Conservation (phyloP, 1,284 basidiomycete species). For the Neotropicomus parvogracilis region DNA sequence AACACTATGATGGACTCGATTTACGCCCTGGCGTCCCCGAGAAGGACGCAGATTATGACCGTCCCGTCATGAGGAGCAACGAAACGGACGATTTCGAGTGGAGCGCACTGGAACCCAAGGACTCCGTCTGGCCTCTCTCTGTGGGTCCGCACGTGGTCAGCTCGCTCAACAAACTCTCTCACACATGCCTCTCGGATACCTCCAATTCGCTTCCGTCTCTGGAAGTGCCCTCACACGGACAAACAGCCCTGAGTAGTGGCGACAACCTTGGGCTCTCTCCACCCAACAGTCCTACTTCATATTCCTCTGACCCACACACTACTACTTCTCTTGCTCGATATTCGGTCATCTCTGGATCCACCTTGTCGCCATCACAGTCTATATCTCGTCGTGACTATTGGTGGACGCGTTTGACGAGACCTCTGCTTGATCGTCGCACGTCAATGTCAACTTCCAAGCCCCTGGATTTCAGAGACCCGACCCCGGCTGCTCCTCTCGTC, state of each 20-base stretch:
- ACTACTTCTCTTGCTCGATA: slow-evolving; percentile 9
- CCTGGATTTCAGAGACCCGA: slow-evolving; percentile 68
- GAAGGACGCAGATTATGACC: slow-evolving; percentile 22
- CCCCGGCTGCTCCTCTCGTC: slow-evolving; percentile 58
- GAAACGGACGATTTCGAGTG: slow-evolving; percentile 26
- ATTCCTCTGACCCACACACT: slow-evolving; percentile 12
- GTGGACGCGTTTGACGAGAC: slow-evolving; percentile 45
- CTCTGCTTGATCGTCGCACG: slow-evolving; percentile 40
- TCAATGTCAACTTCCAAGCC: slow-evolving; percentile 44
- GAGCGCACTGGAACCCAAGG: slow-evolving; percentile 26
- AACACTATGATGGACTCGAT: slow-evolving; percentile 20
- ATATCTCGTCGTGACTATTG: slow-evolving; percentile 43
- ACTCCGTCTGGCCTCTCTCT: slow-evolving; percentile 26
- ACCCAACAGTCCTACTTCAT: slow-evolving; percentile 17
- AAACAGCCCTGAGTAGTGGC: slow-evolving; percentile 29
- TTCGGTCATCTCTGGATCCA: slow-evolving; percentile 24
- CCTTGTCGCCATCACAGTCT: slow-evolving; percentile 30
- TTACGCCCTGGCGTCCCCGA: slow-evolving; percentile 15
- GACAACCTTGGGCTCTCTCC: slow-evolving; percentile 14
- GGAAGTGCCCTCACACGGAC: slow-evolving; percentile 25
- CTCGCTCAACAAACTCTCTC: slow-evolving; percentile 29
- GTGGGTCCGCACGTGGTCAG: slow-evolving; percentile 29
- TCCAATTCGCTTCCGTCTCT: slow-evolving; percentile 25
- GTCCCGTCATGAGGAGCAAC: slow-evolving; percentile 40
- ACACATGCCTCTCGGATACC: slow-evolving; percentile 22